phyloP scores from a whole-genome alignment of 75 land plant species.

The Picea glauca region DNA sequence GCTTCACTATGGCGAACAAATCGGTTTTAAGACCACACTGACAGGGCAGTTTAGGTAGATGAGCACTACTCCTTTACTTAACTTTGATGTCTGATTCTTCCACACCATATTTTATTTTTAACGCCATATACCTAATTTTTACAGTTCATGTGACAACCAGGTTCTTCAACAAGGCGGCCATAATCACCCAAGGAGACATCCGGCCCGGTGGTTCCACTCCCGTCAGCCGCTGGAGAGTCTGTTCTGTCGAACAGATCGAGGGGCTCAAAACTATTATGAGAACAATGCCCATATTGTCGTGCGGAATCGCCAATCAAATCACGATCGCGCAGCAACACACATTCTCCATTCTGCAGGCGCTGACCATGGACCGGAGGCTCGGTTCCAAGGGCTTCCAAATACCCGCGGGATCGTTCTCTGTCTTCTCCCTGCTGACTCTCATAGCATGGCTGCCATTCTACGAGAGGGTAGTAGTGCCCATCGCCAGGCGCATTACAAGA shows the following conservation, averaged over 20 bases:
- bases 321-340: background rate
- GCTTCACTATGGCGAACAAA: conserved; percentile 18
- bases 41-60: background rate
- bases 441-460: conserved; percentile 11
- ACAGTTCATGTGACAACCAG: too few relatives aligned
- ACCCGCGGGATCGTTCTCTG: conserved; percentile 8
- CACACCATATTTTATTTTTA: too few relatives aligned
- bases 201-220: conserved; percentile 17
- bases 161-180: conserved; percentile 14
- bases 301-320: conserved; percentile 16
- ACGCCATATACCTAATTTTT: too few relatives aligned
- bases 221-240: conserved; percentile 21
- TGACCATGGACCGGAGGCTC: conserved; percentile 13
- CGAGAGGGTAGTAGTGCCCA: conserved; percentile 10
- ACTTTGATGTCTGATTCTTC: too few relatives aligned
- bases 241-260: conserved; percentile 28
- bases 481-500: conserved; percentile 7
- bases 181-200: conserved; percentile 22
- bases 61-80: too few relatives aligned
- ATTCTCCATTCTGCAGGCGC: conserved; percentile 5
- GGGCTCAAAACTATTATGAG: conserved; percentile 24
- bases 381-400: conserved; percentile 1
- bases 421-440: conserved; percentile 6
- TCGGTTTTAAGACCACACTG: background rate
- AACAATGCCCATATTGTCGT: conserved; percentile 28